A percentile compares a stretch with the other conserved stretches of the same genome.
phyloP scores from a whole-genome alignment of 257 asterid species.

The Galeopsis tetrahit region DNA sequence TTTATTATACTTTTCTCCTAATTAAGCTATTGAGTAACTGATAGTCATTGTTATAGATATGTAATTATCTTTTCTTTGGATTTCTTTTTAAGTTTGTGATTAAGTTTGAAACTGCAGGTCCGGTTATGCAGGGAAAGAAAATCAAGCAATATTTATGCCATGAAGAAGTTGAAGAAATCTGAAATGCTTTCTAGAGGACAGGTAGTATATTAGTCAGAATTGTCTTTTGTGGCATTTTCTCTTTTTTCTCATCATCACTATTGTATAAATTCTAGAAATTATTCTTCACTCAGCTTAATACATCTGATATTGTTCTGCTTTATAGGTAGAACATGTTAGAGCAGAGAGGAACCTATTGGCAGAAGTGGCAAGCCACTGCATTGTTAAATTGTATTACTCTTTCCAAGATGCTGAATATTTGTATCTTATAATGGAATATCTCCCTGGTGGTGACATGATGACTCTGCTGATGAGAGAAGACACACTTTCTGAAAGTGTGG shows the following conservation, averaged over 20 bases:
- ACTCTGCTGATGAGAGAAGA: conserved; percentile 94
- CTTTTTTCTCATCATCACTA: background rate
- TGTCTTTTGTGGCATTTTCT: background rate
- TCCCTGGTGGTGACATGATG: conserved; percentile 99
- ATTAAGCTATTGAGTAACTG: background rate
- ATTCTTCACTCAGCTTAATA: conserved; percentile 27
- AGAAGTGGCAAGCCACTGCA: conserved; percentile 95
- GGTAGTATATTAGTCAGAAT: conserved; percentile 48
- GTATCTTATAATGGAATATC: conserved; percentile 95
- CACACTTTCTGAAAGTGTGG: conserved; percentile 80
- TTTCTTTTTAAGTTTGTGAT: conserved; percentile 30
- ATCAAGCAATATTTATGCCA: conserved; percentile 88
- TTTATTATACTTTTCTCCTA: background rate
- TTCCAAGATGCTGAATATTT: conserved; percentile 94
- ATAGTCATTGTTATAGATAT: background rate
- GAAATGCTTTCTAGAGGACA: conserved; percentile 94
- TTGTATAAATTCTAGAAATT: conserved; percentile 15
- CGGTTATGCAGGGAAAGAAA: conserved; percentile 84
- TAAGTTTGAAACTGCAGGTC: conserved; percentile 54
- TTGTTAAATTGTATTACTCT: conserved; percentile 88
- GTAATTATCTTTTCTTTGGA: background rate
- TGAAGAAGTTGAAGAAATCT: conserved; percentile 93
- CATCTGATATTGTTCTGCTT: conserved; percentile 33
- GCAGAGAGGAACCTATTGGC: conserved; percentile 96
- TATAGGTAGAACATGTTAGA: conserved; percentile 93